Evolutionary conservation across 345 rosid species (phyloP), one percentile per base, ranked within the genome.

Genomic region (Camelina neglecta): DNA sequence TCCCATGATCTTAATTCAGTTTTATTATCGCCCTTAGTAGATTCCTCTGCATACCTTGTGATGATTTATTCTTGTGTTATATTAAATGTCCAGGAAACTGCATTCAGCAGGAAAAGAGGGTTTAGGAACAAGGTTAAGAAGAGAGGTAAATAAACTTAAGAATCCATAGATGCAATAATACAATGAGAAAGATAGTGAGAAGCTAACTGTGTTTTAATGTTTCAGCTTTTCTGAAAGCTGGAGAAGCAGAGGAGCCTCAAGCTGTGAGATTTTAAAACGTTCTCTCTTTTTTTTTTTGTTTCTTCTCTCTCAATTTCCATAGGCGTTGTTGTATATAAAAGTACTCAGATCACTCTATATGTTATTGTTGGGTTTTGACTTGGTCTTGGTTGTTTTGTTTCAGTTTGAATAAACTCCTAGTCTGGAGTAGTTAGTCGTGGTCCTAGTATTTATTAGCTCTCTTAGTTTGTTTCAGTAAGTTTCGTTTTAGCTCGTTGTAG

Each of bases 61-160:
- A 31, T 61, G 41, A 53, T 58, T 38, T 12, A 65, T 65, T 77
- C 21, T 47, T 72, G 8, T 58, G 50, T 59, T 20, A 24, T 54
- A 11, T 51, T 39, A 68, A 75, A 53, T 59, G 10, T 71, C 23
- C 75, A 79, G 82, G 82, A 79, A 74, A 79, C 75, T 33, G 82
- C 82, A 9, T 79, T 79, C 39, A 79, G 82, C 38, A 79, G 82
- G 75, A 79, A 79, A 41, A 79, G 81, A 73, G 73, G 81, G 38
- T 79, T 79, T 60, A 73, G 82, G 67, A 79, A 79, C 75, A 79
- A 79, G 79, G 41, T 79, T 47, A 79, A 79, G 79, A 79, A 79
- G 79, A 79, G 75, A 79, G 78, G 82, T 79, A 69, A 79, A 2
- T n/a, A 66, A 41, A 56, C 36, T 63, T 55, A 55, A 35, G 38